A percentile compares a stretch with the other conserved stretches of the same genome.
Evolutionary conservation across 2,329 filamentous ascomycete genomes (phyloP).

Genomic region (Phoma sp.): DNA sequence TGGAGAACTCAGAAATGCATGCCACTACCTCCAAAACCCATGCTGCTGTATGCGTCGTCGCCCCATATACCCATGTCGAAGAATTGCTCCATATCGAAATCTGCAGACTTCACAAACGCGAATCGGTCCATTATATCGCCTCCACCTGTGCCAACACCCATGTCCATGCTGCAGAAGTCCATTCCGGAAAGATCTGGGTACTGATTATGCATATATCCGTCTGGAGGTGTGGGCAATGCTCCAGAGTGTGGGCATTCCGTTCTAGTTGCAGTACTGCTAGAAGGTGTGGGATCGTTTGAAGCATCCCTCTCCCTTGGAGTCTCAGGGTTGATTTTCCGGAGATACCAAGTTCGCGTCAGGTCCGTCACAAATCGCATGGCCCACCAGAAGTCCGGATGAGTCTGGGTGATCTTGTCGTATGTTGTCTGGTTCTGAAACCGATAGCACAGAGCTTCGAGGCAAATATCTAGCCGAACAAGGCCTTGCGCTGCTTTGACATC

Average conservation of each 20-base stretch:
- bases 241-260: neutral
- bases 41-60: slow-evolving; percentile 34
- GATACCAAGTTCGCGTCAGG: slow-evolving; percentile 40
- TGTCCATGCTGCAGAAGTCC: slow-evolving; percentile 9
- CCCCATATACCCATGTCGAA: slow-evolving; percentile 46
- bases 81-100: slow-evolving; percentile 46
- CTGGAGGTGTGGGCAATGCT: slow-evolving; percentile 11
- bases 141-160: neutral
- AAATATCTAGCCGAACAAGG: slow-evolving; percentile 40
- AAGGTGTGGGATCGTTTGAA: neutral
- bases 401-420: slow-evolving; percentile 31
- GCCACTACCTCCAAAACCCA: slow-evolving; percentile 37
- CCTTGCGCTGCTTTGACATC: slow-evolving; percentile 43
- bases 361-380: slow-evolving; percentile 42
- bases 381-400: slow-evolving; percentile 42
- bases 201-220: neutral
- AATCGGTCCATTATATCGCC: slow-evolving; percentile 26
- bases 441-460: slow-evolving; percentile 44
- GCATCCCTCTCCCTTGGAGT: neutral
- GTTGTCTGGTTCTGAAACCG: slow-evolving; percentile 41
- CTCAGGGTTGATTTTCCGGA: slow-evolving; percentile 30
- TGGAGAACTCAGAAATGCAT: neutral
- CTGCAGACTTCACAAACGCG: slow-evolving; percentile 29
- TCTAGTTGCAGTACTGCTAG: neutral
- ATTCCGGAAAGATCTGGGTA: neutral